Evolutionary conservation across 176 grass and related monocot genomes (phyloP).

Genomic region (Metroxylon sagu): DNA sequence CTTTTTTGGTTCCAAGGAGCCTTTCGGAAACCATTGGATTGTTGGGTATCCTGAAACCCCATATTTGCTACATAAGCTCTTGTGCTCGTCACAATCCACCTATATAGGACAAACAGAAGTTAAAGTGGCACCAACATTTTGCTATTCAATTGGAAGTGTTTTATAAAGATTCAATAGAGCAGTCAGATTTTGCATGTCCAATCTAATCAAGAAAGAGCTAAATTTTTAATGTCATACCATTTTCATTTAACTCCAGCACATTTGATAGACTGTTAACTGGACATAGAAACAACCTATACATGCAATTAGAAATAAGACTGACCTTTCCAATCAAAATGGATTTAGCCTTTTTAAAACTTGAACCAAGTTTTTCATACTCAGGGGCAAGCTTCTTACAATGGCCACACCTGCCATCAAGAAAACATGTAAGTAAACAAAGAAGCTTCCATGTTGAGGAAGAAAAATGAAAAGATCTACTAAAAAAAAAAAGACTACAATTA

Average conservation of each 20-base stretch:
- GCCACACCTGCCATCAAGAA: constrained; percentile 55
- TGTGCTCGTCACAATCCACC: constrained; percentile 97
- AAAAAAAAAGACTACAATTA: no score
- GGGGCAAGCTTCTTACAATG: constrained; percentile 99
- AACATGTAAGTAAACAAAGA: neutral
- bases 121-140: constrained; percentile 9
- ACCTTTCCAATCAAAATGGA: constrained; percentile 90
- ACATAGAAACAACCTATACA: neutral
- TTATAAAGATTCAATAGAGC: no score
- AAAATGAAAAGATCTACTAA: no score
- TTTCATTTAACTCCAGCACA: no score
- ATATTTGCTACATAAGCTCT: constrained; percentile 90
- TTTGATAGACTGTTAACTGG: no score
- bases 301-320: constrained; percentile 7
- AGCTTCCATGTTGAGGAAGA: no score
- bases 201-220: no score
- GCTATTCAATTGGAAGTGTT: no score
- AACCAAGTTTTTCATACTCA: constrained; percentile 84
- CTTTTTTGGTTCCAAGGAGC: constrained; percentile 92
- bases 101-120: constrained; percentile 20
- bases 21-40: constrained; percentile 96
- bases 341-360: constrained; percentile 93
- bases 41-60: constrained; percentile 94
- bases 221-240: no score
- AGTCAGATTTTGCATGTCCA: no score